Evolutionary conservation across 345 rosid genomes (phyloP).

Genomic region (Sisymbrium irio): DNA sequence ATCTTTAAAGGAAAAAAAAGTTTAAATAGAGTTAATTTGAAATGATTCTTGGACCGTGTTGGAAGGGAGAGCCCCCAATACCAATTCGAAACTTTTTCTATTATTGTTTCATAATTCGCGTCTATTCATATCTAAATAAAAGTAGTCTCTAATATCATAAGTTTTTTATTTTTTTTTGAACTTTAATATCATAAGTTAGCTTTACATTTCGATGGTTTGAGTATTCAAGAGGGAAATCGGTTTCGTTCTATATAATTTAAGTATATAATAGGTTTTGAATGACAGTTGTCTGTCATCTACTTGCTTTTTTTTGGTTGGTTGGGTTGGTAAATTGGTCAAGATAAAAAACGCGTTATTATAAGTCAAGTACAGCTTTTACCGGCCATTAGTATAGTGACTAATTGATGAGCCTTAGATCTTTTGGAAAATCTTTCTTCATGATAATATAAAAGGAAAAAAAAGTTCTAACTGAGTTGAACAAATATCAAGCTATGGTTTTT

Average conservation of each 20-base stretch:
- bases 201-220: not conserved
- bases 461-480: too few relatives aligned
- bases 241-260: not conserved
- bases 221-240: not conserved
- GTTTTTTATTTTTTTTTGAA: too few relatives aligned
- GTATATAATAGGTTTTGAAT: not conserved
- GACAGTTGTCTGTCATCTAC: not conserved
- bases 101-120: not conserved
- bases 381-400: not conserved
- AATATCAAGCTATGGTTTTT: too few relatives aligned
- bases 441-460: too few relatives aligned
- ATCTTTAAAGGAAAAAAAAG: too few relatives aligned
- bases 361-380: not conserved
- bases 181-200: too few relatives aligned
- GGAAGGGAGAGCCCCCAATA: not conserved
- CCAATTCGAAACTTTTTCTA: not conserved
- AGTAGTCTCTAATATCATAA: not conserved
- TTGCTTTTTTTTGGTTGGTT: not conserved
- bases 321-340: not conserved
- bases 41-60: slow-evolving; percentile 21
- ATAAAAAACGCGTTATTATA: slow-evolving; percentile 3
- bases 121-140: not conserved
- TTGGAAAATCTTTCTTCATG: not conserved
- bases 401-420: not conserved
- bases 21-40: not conserved